Percentiles rank a stretch among this genome's conserved stretches.
Conservation (phyloP, 768 basidiomycete genomes). For the Pisolithus orientalis region DNA sequence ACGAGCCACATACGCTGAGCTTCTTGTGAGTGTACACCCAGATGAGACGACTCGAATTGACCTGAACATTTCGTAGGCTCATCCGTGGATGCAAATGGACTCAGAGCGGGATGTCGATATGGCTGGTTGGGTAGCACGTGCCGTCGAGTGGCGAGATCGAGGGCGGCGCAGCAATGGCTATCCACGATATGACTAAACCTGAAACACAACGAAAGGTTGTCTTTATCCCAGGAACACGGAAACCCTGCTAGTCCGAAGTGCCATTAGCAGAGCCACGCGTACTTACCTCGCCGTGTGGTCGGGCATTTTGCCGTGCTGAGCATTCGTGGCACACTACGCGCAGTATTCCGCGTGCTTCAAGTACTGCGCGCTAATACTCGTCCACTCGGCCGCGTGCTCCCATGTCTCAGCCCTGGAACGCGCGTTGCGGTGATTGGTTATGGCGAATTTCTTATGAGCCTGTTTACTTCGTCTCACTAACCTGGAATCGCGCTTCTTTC, state of each 20-base stretch:
- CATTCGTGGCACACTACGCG: not conserved
- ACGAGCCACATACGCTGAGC: conserved; percentile 76
- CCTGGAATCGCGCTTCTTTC: too few species aligned
- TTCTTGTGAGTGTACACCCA: conserved; percentile 49
- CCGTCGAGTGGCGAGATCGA: conserved; percentile 34
- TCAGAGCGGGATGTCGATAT: conserved; percentile 66
- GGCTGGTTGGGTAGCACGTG: conserved; percentile 70
- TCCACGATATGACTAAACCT: conserved; percentile 19
- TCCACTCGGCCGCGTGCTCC: not conserved
- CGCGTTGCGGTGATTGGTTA: too few species aligned
- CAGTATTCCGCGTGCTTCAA: not conserved
- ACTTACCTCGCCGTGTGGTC: not conserved
- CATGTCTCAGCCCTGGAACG: not conserved
- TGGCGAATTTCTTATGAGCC: too few species aligned
- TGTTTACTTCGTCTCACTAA: too few species aligned
- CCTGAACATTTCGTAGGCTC: conserved; percentile 39
- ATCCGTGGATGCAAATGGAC: conserved; percentile 72
- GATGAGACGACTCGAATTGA: not conserved
- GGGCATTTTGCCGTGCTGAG: not conserved
- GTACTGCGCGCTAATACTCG: not conserved
- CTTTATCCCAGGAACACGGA: conserved; percentile 4
- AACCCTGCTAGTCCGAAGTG: not conserved
- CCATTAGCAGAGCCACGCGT: not conserved
- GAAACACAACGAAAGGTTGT: not conserved
- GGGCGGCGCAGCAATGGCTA: conserved; percentile 10